Percentiles rank a stretch among this genome's conserved stretches.
Conservation (phyloP, 441 rosid species). For the Hura crepitans region DNA sequence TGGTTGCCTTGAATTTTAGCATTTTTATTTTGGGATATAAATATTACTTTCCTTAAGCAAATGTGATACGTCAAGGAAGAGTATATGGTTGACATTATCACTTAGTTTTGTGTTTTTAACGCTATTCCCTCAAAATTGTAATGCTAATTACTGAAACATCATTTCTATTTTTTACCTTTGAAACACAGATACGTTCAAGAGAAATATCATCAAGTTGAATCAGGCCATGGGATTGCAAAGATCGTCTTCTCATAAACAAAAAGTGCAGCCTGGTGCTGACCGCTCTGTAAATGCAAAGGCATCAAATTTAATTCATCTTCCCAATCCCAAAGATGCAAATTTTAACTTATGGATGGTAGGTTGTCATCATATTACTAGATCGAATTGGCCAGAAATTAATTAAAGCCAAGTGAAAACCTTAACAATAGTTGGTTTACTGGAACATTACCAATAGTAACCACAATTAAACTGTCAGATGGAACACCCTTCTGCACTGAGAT, state of each 20-base stretch:
- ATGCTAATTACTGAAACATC: not conserved
- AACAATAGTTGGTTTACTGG: too few species aligned
- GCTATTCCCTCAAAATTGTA: not conserved
- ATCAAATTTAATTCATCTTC: slow-evolving; percentile 4
- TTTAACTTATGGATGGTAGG: slow-evolving; percentile 50
- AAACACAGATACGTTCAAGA: slow-evolving; percentile 23
- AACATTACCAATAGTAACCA: not conserved
- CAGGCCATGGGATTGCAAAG: slow-evolving; percentile 29
- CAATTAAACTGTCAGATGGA: slow-evolving; percentile 51
- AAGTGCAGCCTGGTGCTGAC: slow-evolving; percentile 18
- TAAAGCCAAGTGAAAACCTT: not conserved
- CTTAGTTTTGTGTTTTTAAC: not conserved
- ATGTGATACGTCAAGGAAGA: not conserved
- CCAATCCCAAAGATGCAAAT: slow-evolving; percentile 20
- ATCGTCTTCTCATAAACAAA: slow-evolving; percentile 19
- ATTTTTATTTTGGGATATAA: too few species aligned
- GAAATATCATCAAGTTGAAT: slow-evolving; percentile 23
- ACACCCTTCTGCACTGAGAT: slow-evolving; percentile 75
- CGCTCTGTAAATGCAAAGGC: slow-evolving; percentile 5
- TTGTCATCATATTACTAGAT: not conserved
- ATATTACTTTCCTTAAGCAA: not conserved
- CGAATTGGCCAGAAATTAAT: too few species aligned
- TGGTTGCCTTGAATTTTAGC: not conserved
- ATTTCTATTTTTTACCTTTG: not conserved
- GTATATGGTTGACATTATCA: not conserved